Conservation (phyloP, 2,329 filamentous ascomycete species). For the Talaromyces sp. region DNA sequence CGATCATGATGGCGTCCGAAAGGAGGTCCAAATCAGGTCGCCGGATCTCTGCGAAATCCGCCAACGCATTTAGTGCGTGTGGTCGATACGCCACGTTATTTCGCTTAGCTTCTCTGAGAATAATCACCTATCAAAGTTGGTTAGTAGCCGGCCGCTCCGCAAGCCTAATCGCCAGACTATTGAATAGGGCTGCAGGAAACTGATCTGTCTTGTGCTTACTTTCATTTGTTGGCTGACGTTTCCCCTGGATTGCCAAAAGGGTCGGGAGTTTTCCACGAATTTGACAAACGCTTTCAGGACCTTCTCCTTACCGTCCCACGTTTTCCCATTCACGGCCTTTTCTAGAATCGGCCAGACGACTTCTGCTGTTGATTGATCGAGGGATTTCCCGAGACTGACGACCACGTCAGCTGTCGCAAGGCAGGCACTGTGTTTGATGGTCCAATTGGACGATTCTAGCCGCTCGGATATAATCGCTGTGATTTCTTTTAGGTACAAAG, state of each 20-base stretch:
- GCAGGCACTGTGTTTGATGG: constrained; percentile 82
- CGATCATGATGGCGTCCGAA: constrained; percentile 62
- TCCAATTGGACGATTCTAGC: constrained; percentile 80
- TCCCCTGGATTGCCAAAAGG: constrained; percentile 55
- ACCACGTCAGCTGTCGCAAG: constrained; percentile 74
- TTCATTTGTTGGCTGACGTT: constrained; percentile 66
- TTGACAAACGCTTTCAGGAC: constrained; percentile 75
- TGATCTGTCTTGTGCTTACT: constrained; percentile 42
- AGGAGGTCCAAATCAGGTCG: constrained; percentile 69
- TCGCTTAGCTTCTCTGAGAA: constrained; percentile 81
- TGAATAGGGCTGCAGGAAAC: constrained; percentile 2
- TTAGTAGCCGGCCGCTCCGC: constrained; percentile 15
- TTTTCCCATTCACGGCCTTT: constrained; percentile 78
- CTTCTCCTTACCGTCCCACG: constrained; percentile 86
- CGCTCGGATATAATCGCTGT: constrained; percentile 62
- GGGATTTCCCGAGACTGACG: constrained; percentile 57
- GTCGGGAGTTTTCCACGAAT: constrained; percentile 65
- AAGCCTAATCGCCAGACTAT: constrained; percentile 1
- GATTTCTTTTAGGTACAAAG: constrained; percentile 82
- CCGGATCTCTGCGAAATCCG: constrained; percentile 65
- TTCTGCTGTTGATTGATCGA: constrained; percentile 57
- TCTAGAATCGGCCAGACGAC: constrained; percentile 80
- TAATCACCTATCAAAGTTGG: constrained; percentile 52
- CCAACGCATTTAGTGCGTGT: constrained; percentile 68
- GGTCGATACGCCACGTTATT: constrained; percentile 83